Evolutionary conservation across 495 filamentous ascomycete genomes (phyloP), one percentile per base, ranked within the genome.

Genomic region (Achaetomiella virescens): DNA sequence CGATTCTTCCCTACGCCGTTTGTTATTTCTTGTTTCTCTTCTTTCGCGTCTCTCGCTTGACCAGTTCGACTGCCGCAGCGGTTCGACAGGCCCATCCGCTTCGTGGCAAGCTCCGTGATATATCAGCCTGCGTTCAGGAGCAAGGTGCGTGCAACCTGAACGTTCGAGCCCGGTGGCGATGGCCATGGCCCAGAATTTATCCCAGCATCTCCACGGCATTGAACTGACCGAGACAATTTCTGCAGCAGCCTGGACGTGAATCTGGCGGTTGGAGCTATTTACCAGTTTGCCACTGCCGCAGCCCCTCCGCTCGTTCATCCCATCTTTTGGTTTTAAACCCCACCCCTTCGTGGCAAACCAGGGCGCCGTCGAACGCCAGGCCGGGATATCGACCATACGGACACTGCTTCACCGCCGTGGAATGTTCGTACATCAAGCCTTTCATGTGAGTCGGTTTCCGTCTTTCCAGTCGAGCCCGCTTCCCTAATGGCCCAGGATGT

Each of bases 351-450:
- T 43, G 17, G 11, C 31, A 38, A 20, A 25, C 21, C 31, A 11
- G 48, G 38, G 50, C 42, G 12, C 17, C 7, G 43, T 51, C 52
- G 29, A 22, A 54, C 60, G 44, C 42, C 55, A 48, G 42, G 43
- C 18, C 35, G 55, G 33, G 17, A 36, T 38, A 36, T 38, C 33
- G 15, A 25, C 29, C 20, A 6, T 20, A 12, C 25, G 35, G 43
- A 8, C 20, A 51, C 21, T 27, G 36, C 38, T 40, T 29, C 35
- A 21, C 17, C 45, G 20, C 1, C 31, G 9, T 18, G 33, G 11
- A 25, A 6, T 29, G 24, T 12, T 40, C 2, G 31, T 35, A 45
- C 44, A 33, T 21, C 15, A 18, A 31, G 37, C 25, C 35, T 40
- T 12, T 46, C 41, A 37, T 49, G 59, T 54, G 45, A 61, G 41